These are phyloP conservation scores for Pseudogymnoascus sp. DNA, from an alignment of 2,329 filamentous ascomycete species.

Conservation along the genomic window DNA sequence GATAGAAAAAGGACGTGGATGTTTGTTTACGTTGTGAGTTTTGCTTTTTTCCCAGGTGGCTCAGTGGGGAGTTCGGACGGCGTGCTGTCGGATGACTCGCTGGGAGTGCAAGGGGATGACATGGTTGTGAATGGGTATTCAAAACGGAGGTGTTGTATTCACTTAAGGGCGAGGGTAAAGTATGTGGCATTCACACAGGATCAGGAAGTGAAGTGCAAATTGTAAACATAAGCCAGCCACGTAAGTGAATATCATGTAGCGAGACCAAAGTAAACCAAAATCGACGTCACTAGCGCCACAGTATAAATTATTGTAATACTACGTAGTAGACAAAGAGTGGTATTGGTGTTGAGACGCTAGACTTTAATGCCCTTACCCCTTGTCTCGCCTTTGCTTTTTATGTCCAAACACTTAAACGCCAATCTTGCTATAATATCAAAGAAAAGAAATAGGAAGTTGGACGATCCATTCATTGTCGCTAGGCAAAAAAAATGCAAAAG, in stretches of 20 bases:
- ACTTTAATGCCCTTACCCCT: neutral
- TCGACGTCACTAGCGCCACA: neutral
- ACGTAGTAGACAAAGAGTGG: neutral
- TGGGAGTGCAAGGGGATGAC: neutral
- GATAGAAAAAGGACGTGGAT: neutral
- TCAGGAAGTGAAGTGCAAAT: neutral
- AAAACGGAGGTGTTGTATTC: neutral
- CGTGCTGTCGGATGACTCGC: neutral
- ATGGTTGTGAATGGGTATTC: neutral
- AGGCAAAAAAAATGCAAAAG: neutral
- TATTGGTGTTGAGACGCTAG: neutral
- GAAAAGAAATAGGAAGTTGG: neutral
- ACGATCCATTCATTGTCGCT: too few relatives aligned
- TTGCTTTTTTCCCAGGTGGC: neutral
- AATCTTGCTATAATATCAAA: neutral
- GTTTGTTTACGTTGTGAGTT: neutral
- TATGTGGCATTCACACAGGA: neutral
- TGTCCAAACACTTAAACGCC: neutral
- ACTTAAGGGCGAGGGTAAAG: neutral
- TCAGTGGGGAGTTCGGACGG: neutral
- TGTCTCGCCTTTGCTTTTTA: neutral
- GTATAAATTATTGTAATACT: neutral
- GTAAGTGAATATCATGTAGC: neutral
- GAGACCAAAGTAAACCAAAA: neutral
- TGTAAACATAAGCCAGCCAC: neutral